Conservation (phyloP, 2,329 filamentous ascomycete genomes). For the Bretziella fagacearum region DNA sequence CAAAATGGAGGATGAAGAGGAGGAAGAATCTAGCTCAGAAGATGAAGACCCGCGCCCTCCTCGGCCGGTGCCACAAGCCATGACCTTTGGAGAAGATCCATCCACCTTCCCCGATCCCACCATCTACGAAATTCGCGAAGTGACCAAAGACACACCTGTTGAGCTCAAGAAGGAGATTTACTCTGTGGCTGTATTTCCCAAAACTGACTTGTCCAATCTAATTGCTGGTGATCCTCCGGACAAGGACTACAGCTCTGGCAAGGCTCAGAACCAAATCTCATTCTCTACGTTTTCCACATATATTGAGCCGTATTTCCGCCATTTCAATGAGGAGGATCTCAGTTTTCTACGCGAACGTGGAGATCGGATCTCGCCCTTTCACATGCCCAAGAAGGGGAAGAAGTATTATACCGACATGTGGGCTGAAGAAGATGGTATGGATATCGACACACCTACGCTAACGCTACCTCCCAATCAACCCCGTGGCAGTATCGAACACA, state of each 20-base stretch:
- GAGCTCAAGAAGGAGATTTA: conserved; percentile 67
- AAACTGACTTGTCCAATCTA: conserved; percentile 61
- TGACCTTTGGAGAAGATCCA: conserved; percentile 85
- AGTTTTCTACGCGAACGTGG: conserved; percentile 83
- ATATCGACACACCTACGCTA: conserved; percentile 53
- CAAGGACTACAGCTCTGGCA: conserved; percentile 87
- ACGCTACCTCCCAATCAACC: conserved; percentile 64
- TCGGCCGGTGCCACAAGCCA: conserved; percentile 53
- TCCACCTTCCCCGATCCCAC: conserved; percentile 84
- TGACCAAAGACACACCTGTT: conserved; percentile 30
- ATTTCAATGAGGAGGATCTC: conserved; percentile 82
- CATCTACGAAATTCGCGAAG: conserved; percentile 74
- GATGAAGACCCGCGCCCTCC: conserved; percentile 45
- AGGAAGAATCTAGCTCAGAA: conserved; percentile 34
- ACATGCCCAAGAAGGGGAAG: conserved; percentile 71
- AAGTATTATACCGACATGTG: conserved; percentile 79
- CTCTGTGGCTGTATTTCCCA: conserved; percentile 70
- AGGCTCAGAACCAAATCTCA: conserved; percentile 85
- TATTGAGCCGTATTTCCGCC: conserved; percentile 78
- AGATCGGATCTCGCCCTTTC: conserved; percentile 66
- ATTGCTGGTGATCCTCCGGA: conserved; percentile 83
- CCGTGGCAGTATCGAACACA: conserved; percentile 68
- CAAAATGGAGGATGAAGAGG: conserved; percentile 25
- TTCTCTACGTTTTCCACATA: conserved; percentile 87
- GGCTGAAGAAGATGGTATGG: conserved; percentile 80